phyloP scores from a whole-genome alignment of 2,329 filamentous ascomycete species.

The Ophiostoma angusticollis region DNA sequence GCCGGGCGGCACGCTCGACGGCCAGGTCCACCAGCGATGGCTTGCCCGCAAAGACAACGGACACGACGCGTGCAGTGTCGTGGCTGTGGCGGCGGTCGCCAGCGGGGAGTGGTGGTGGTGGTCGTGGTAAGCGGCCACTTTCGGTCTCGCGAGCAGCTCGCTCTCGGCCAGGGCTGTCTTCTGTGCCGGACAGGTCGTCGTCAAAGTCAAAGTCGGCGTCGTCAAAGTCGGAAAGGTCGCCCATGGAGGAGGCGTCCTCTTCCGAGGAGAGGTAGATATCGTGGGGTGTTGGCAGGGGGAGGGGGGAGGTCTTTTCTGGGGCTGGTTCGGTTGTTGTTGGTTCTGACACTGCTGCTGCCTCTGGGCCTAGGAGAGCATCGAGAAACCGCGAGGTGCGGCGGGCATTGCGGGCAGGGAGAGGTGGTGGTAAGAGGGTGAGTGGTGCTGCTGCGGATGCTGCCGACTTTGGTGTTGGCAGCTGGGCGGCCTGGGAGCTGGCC shows the following conservation, averaged over 20 bases:
- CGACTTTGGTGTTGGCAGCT: not conserved
- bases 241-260: constrained; percentile 50
- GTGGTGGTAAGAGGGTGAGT: constrained; percentile 23
- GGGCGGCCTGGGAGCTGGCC: too few relatives aligned
- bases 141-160: not conserved
- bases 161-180: too few relatives aligned
- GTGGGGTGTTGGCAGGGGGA: constrained; percentile 33
- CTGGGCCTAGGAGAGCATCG: constrained; percentile 23
- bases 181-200: constrained; percentile 31
- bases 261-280: constrained; percentile 53
- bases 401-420: constrained; percentile 37
- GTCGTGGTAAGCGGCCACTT: not conserved
- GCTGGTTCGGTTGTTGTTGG: constrained; percentile 13
- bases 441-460: constrained; percentile 5
- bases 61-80: constrained; percentile 45
- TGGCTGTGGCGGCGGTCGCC: constrained; percentile 27
- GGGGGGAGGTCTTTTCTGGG: constrained; percentile 13
- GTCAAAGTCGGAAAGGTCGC: constrained; percentile 35
- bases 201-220: constrained; percentile 35
- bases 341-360: constrained; percentile 16
- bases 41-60: constrained; percentile 46
- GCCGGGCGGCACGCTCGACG: constrained; percentile 12
- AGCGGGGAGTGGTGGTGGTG: not conserved
- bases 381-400: constrained; percentile 35
- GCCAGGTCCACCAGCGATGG: constrained; percentile 42